These are phyloP conservation scores for Penicillium sp. DNA, from an alignment of 2,329 filamentous ascomycete genomes.

Conservation along the genomic window DNA sequence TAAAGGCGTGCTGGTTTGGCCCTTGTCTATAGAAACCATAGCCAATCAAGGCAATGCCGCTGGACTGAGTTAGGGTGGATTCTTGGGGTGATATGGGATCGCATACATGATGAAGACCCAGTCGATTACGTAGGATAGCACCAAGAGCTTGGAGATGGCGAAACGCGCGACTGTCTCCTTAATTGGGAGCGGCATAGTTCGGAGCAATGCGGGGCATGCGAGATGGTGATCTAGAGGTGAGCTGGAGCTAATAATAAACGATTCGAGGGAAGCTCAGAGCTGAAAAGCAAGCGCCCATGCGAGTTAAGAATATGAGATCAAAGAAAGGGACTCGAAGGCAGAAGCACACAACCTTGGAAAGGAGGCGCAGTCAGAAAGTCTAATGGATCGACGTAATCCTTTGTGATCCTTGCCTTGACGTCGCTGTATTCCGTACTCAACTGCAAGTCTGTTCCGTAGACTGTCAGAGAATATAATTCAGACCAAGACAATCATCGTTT, in stretches of 20 bases:
- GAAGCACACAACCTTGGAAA: not conserved
- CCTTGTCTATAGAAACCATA: constrained; percentile 59
- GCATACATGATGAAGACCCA: constrained; percentile 66
- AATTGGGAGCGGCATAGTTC: not conserved
- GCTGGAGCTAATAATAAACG: not conserved
- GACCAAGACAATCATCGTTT: too few species aligned
- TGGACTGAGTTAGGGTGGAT: constrained; percentile 25
- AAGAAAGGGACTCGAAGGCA: not conserved
- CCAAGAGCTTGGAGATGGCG: constrained; percentile 52
- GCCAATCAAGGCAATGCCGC: constrained; percentile 60
- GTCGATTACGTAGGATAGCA: constrained; percentile 70
- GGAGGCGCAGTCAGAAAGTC: not conserved
- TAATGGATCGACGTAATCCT: not conserved
- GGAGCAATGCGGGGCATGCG: too few species aligned
- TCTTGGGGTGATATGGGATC: not conserved
- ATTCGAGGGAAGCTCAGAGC: not conserved
- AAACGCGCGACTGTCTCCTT: not conserved
- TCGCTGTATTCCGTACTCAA: too few species aligned
- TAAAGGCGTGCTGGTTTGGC: constrained; percentile 71
- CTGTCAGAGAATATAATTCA: too few species aligned
- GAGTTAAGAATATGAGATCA: not conserved
- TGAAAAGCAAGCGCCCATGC: not conserved
- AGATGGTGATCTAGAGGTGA: too few species aligned
- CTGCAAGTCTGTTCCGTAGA: too few species aligned
- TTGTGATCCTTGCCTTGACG: too few species aligned